Conservation (phyloP, 495 filamentous ascomycete genomes). For the Viridothelium virens region DNA sequence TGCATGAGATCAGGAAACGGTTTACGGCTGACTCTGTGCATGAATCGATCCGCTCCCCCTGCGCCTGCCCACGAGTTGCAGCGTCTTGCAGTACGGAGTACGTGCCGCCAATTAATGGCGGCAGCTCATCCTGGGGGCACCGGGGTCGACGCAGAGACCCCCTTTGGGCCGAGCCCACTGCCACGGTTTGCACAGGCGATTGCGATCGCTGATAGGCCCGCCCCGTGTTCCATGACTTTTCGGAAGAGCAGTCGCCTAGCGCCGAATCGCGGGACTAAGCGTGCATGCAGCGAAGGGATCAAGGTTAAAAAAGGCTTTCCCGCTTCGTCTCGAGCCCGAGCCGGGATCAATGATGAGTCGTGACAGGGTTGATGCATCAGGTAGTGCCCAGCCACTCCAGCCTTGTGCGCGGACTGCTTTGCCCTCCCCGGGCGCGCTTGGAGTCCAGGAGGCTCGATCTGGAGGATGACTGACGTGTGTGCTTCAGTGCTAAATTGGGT, state of each 20-base stretch:
- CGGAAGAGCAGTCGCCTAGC: not conserved
- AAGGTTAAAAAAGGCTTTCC: slow-evolving; percentile 9
- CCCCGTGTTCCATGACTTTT: not conserved
- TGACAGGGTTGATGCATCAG: slow-evolving; percentile 10
- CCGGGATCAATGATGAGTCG: not conserved
- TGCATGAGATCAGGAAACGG: slow-evolving; percentile 12
- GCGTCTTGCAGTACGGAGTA: no score
- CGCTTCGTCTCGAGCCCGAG: slow-evolving; percentile 10
- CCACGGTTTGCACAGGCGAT: not conserved
- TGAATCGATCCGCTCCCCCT: slow-evolving; percentile 1
- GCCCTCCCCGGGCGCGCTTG: not conserved
- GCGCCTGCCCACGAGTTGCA: not conserved
- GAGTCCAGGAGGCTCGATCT: slow-evolving; percentile 10
- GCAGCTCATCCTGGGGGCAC: no score
- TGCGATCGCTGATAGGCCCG: not conserved
- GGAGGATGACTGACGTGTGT: not conserved
- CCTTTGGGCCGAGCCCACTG: slow-evolving; percentile 6
- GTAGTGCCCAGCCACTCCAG: not conserved
- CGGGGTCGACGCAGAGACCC: not conserved
- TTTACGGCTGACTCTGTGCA: slow-evolving; percentile 5
- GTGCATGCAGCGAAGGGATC: not conserved
- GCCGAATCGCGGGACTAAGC: slow-evolving; percentile 9
- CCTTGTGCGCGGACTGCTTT: slow-evolving; percentile 1
- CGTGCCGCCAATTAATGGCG: no score
- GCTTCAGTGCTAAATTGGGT: not conserved